Percentiles rank a stretch among this genome's conserved stretches.
These are phyloP conservation scores for Tilletia walkeri DNA, from an alignment of 1,284 basidiomycete species.

Conservation along the genomic window DNA sequence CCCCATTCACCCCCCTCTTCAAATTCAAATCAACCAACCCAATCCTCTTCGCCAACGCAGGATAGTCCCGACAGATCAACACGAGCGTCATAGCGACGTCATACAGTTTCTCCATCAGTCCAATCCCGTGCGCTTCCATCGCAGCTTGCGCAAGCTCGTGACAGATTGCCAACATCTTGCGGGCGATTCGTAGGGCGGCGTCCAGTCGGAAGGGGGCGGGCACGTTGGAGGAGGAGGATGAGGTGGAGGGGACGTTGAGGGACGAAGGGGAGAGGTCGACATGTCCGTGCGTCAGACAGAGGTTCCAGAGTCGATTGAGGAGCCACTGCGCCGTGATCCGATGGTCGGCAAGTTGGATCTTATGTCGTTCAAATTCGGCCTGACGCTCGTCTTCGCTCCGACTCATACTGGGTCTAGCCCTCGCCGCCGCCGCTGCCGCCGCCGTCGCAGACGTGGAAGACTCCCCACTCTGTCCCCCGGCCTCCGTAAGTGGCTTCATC, in stretches of 20 bases:
- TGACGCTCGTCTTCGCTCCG: slow-evolving; percentile 17
- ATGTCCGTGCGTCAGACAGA: slow-evolving; percentile 33
- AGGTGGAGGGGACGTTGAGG: neutral
- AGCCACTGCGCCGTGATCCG: slow-evolving; percentile 47
- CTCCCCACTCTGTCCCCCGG: neutral
- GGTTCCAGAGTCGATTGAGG: slow-evolving; percentile 42
- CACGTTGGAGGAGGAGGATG: slow-evolving; percentile 20
- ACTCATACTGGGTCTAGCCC: neutral
- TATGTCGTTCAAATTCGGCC: slow-evolving; percentile 11
- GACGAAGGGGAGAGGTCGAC: slow-evolving; percentile 21
- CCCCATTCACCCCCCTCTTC: slow-evolving; percentile 5
- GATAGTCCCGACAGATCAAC: slow-evolving; percentile 35
- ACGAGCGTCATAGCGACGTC: slow-evolving; percentile 44
- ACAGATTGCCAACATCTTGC: slow-evolving; percentile 40
- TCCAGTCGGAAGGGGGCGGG: slow-evolving; percentile 34
- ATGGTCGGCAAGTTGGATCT: slow-evolving; percentile 41
- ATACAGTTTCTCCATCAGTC: slow-evolving; percentile 40
- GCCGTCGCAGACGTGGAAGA: neutral
- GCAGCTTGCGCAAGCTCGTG: slow-evolving; percentile 32
- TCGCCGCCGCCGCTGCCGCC: neutral
- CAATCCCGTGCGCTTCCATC: slow-evolving; percentile 48
- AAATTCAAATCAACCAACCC: slow-evolving; percentile 15
- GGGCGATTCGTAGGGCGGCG: slow-evolving; percentile 41
- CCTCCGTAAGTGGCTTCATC: neutral
- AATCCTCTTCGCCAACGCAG: slow-evolving; percentile 6